These are phyloP conservation scores for Podospora australis DNA, from an alignment of 495 filamentous ascomycete species.

Conservation along the genomic window DNA sequence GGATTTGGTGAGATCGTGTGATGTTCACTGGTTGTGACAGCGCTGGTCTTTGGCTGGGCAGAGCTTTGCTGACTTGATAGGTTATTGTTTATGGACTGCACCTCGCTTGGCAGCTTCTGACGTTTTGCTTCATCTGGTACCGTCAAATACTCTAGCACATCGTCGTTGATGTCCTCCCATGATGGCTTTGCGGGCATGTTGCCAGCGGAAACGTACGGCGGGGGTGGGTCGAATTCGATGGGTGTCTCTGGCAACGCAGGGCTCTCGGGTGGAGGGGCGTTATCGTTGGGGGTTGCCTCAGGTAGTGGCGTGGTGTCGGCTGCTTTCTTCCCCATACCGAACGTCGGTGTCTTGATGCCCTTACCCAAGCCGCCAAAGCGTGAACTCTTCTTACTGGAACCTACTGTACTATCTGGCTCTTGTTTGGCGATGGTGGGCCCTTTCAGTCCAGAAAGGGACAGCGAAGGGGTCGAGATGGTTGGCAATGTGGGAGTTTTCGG, in stretches of 20 bases:
- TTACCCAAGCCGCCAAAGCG: not conserved
- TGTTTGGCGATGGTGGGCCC: not conserved
- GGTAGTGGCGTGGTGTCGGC: not conserved
- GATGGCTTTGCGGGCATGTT: not conserved
- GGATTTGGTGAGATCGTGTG: slow-evolving; percentile 35
- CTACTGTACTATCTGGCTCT: not conserved
- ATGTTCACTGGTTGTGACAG: slow-evolving; percentile 6
- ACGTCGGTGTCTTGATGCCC: slow-evolving; percentile 9
- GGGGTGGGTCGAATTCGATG: not conserved
- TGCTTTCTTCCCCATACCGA: slow-evolving; percentile 7
- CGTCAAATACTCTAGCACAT: slow-evolving; percentile 6
- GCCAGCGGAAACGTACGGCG: not conserved
- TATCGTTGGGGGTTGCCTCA: not conserved
- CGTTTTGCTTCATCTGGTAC: not conserved
- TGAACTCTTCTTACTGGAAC: slow-evolving; percentile 4
- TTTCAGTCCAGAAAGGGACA: slow-evolving; percentile 7
- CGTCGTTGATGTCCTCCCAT: slow-evolving; percentile 5
- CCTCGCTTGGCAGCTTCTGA: slow-evolving; percentile 13
- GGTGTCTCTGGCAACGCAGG: not conserved
- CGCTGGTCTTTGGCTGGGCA: not conserved
- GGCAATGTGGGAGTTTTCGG: slow-evolving; percentile 1
- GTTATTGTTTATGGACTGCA: slow-evolving; percentile 11
- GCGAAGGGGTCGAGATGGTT: not conserved
- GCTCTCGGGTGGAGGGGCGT: not conserved
- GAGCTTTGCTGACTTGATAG: not conserved